A percentile compares a stretch with the other conserved stretches of the same genome.
These are phyloP conservation scores for Hirschioporus abietinus DNA, from an alignment of 768 basidiomycete species.

Conservation along the genomic window DNA sequence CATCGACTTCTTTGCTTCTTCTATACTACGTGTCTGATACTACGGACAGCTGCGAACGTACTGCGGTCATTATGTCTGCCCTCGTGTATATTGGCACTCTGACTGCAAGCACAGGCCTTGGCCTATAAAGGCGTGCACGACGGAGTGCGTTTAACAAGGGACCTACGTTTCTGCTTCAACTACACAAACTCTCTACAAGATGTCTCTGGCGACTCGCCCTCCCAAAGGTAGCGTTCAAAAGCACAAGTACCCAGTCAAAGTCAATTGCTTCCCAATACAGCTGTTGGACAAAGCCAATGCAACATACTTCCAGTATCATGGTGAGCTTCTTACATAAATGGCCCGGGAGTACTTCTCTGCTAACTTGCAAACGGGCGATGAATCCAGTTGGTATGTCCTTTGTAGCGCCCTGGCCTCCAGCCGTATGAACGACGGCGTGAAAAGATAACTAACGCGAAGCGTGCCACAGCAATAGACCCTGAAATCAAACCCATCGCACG, in stretches of 20 bases:
- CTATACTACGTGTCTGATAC: not conserved
- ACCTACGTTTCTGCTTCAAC: not conserved
- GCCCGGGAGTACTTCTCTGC: not conserved
- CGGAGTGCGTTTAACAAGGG: not conserved
- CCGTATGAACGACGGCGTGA: too few relatives aligned
- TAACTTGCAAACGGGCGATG: not conserved
- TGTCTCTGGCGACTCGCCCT: not conserved
- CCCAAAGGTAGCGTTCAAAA: not conserved
- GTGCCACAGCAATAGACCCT: not conserved
- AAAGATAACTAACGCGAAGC: not conserved
- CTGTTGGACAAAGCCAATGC: not conserved
- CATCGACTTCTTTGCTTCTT: not conserved
- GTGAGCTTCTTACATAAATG: not conserved
- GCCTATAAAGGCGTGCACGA: not conserved
- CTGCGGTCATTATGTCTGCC: not conserved
- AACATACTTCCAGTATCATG: not conserved
- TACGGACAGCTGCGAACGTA: not conserved
- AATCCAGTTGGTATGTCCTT: not conserved
- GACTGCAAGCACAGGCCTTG: not conserved
- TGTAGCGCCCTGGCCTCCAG: too few relatives aligned
- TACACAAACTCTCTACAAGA: not conserved
- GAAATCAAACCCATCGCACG: not conserved
- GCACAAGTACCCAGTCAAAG: not conserved
- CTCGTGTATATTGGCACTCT: not conserved
- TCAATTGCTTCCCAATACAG: not conserved